Conservation (phyloP, 441 rosid genomes). For the Gossypium davidsonii region DNA sequence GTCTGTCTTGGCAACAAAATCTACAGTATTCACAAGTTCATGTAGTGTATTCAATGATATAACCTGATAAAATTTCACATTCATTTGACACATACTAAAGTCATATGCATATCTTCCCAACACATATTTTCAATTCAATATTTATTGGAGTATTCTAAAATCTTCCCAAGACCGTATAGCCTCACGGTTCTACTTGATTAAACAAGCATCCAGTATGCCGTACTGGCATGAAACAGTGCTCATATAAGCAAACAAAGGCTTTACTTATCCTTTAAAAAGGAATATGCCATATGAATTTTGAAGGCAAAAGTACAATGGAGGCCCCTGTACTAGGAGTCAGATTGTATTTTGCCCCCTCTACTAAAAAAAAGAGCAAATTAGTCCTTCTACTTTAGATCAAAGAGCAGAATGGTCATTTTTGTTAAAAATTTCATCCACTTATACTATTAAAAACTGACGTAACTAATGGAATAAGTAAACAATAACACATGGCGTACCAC, state of each 20-base stretch:
- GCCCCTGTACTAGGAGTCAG: too few species aligned
- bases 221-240: not conserved
- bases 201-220: not conserved
- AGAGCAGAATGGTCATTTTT: too few species aligned
- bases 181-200: not conserved
- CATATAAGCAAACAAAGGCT: not conserved
- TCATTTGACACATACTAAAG: not conserved
- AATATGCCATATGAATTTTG: not conserved
- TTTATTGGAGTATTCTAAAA: not conserved
- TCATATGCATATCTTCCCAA: not conserved
- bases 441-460: too few species aligned
- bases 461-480: too few species aligned
- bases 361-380: too few species aligned
- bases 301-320: too few species aligned
- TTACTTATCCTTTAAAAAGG: not conserved
- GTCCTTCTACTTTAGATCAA: too few species aligned
- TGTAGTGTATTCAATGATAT: not conserved
- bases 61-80: not conserved
- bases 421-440: too few species aligned
- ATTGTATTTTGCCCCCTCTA: too few species aligned
- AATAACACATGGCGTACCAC: too few species aligned
- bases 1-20: not conserved
- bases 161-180: not conserved
- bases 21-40: not conserved
- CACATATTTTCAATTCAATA: not conserved